Base-by-base conservation (phyloP, 371 early-diverging fungal species). In the Dichotomocladium elegans region DNA sequence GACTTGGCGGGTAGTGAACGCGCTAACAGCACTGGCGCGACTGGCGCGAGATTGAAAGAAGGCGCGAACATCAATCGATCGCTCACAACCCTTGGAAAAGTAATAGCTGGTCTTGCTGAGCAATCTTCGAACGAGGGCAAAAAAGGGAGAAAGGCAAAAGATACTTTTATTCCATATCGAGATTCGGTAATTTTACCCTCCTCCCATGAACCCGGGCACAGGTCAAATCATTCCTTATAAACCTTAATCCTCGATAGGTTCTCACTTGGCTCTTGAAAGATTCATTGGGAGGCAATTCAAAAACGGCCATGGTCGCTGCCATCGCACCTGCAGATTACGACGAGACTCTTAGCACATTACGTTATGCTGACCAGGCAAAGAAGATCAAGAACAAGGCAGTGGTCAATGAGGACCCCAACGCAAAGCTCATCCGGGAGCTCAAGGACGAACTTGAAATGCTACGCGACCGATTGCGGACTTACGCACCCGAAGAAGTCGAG, bases 11-110 rank as follows among this genome's bases (percentile, higher is more conserved):
- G 99, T 42, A 93, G 94, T 57, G 99, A 99, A 72, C 85, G 99
- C 26, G 92, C 95, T 19, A 87, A 92, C 45, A 86, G 92, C 28
- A 99, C 99, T 0, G 94, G 96, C 31, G 97, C 96, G 3, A 92
- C 94, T 12, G 99, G 99, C 15, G 81, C 79, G 11, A 83, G 99
- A 8, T 72, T 99, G 17, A 97, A 96, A 70, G 99, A 99, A 75
- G 99, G 99, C 21, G 94, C 95, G 26, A 91, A 94, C 57, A 99
- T 99, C 63, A 99, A 99, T 77, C 88, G 88, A 65, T 93, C 94
- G 2, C 75, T 99, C 10, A 90, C 94, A 15, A 85, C 95, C 0
- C 81, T 99, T 0, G 98, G 99, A n/a, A 98, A 96, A 61, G 99
- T 99, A 28, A 99, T 99, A 54, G 87, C 90, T 4, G 91, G 94